Base-by-base conservation (phyloP, 2,329 filamentous ascomycete species). In the Microcyclospora pomicola region DNA sequence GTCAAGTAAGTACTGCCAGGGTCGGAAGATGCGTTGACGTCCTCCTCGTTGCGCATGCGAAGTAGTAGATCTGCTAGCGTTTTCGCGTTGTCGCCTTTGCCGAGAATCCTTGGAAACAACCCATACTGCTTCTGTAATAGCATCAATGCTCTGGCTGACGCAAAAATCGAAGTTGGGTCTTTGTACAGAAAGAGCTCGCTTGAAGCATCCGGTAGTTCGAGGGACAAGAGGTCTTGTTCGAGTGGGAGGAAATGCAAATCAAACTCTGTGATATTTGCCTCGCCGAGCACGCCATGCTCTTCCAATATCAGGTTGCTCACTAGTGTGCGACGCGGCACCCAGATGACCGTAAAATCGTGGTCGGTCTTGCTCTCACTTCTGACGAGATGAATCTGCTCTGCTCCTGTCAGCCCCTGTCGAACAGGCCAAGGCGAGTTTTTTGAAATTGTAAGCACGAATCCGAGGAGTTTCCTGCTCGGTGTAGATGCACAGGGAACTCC, bases 311-410 rank as follows among this genome's bases (percentile, higher is more conserved):
- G 80, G 58, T 96, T 86, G 49, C 85, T 91, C 38, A 96, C 80
- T 38, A 93, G 68, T 3, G 91, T 96, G 44, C 91, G 81, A 41
- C 91, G 77, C 5, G 92, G 88, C 31, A 93, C 82, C 83, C 91
- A 96, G 58, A 95, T 88, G 50, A 98, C 81, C 45, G 87, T 88
- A 58, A 96, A 94, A 52, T 98, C 88, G 72, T 98, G 91, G 49
- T 86, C 83, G 34, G 80, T 83, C 53, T 85, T 81, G 56, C 82
- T 87, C 60, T 91, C 85, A 54, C 80, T 81, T 52, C 88, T 84
- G 41, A 96, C 69, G 43, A 83, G 79, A 59, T 87, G 88, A 51
- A 96, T 86, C 66, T 96, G 86, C 50, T 83, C 88, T 95, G 55
- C 36, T 52, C 33, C 27, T 29, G 14, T 39, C 19, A 39, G 33